These are phyloP conservation scores for Leishmania mexicana DNA, from an alignment of 208 protist genomes.

Conservation along the genomic window DNA sequence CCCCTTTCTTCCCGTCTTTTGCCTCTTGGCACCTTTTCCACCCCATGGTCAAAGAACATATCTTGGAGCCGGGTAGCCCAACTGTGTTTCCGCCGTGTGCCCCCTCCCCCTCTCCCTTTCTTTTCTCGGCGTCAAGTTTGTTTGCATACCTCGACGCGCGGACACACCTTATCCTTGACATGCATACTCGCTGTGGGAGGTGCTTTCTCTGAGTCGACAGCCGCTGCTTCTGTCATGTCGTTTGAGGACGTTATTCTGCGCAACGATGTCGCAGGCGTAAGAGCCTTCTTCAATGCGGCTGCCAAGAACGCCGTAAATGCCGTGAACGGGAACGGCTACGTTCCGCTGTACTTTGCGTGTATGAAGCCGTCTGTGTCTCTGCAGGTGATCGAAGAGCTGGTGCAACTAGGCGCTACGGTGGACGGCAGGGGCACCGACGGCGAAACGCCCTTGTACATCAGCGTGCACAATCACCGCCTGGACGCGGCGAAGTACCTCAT, in stretches of 20 bases:
- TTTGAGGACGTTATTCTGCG: constrained; percentile 33
- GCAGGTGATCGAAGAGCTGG: constrained; percentile 47
- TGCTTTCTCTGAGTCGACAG: neutral
- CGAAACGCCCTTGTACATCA: constrained; percentile 87
- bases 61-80: neutral
- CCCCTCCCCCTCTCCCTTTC: neutral
- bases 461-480: constrained; percentile 68
- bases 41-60: neutral
- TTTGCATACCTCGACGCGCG: neutral
- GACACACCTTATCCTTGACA: neutral
- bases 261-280: constrained; percentile 32
- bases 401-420: constrained; percentile 64
- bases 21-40: neutral
- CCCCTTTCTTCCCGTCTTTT: neutral
- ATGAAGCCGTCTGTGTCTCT: constrained; percentile 71
- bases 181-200: neutral
- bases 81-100: neutral
- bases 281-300: constrained; percentile 10
- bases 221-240: constrained; percentile 8
- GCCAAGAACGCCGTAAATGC: constrained; percentile 34
- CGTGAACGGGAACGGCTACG: constrained; percentile 62
- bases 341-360: constrained; percentile 83
- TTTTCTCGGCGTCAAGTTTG: constrained; percentile 11
- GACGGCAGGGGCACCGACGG: constrained; percentile 57
- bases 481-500: constrained; percentile 72